phyloP scores from a whole-genome alignment of 768 basidiomycete genomes.

The Hypholoma fasciculare region DNA sequence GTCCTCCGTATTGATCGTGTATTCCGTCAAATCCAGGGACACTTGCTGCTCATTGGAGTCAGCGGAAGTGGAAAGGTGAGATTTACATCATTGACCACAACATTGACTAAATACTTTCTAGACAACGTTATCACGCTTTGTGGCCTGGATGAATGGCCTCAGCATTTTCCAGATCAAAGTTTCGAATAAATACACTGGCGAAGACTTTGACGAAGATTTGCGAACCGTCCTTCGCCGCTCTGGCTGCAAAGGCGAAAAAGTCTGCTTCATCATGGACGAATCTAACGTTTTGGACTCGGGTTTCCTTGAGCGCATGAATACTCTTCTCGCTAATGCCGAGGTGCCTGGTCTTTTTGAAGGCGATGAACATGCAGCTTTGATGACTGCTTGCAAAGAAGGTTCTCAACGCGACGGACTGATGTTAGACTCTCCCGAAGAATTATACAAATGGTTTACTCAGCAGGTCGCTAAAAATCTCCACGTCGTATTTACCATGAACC shows the following conservation, averaged over 20 bases:
- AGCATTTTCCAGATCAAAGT: slow-evolving; percentile 99
- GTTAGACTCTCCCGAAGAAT: slow-evolving; percentile 96
- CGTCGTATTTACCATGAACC: slow-evolving; percentile 99
- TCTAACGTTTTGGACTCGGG: slow-evolving; percentile 99
- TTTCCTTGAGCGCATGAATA: slow-evolving; percentile 99
- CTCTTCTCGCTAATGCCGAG: slow-evolving; percentile 97
- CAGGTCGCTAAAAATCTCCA: slow-evolving; percentile 98
- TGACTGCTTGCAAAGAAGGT: slow-evolving; percentile 99
- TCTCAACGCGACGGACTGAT: slow-evolving; percentile 98
- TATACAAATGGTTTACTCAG: slow-evolving; percentile 98
- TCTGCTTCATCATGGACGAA: slow-evolving; percentile 99
- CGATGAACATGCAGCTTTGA: slow-evolving; percentile 96
- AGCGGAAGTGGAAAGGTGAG: slow-evolving; percentile 97
- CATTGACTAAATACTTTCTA: slow-evolving; percentile 28
- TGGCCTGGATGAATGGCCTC: slow-evolving; percentile 99
- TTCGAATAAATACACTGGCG: slow-evolving; percentile 97
- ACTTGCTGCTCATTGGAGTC: slow-evolving; percentile 94
- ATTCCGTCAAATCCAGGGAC: slow-evolving; percentile 97
- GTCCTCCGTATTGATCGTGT: slow-evolving; percentile 98
- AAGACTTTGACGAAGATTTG: slow-evolving; percentile 98
- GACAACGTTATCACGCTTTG: slow-evolving; percentile 97
- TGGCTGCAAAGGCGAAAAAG: slow-evolving; percentile 98
- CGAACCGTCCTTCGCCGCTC: slow-evolving; percentile 92
- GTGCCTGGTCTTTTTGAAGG: slow-evolving; percentile 99
- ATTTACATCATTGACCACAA: neutral